Evolutionary conservation across 139 green algal species (phyloP), one percentile per base, ranked within the genome.

Genomic region (Tetraselmis chui): DNA sequence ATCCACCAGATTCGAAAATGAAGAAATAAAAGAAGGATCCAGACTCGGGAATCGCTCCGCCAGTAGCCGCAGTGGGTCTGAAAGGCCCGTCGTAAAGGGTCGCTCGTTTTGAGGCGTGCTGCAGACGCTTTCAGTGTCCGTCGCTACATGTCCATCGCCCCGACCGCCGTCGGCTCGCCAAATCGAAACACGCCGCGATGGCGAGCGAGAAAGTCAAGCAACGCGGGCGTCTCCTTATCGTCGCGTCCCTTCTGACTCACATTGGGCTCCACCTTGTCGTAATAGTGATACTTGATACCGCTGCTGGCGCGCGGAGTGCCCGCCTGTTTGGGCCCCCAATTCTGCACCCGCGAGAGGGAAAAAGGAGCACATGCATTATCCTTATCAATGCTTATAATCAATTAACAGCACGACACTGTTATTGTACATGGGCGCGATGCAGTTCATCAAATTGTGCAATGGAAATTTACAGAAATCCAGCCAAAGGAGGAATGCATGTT

Each of bases 201-300:
- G 11, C 45, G 45, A 18, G 45, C 5, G 11, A 67, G 45, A 18
- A 67, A 67, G 45, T 18, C 18, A 18, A 67, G 11, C 45, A 67
- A 67, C 45, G 45, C 45, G 5, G 45, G 45, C 45, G 45, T 67
- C 45, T 67, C 45, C 18, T 67, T 67, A 18, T 67, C 45, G 18
- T 67, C 45, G 18, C 45, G 45, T 5, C 11, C 5, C 45, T 67
- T 67, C 45, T 67, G 45, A 18, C 45, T 67, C 45, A 5, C 45
- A 67, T 67, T 67, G 45, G 45, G 45, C 18, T 67, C 45, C 45
- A 67, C 74, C 74, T 29, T 77, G 26, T 31, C 74, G 28, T 82
- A 82, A 31, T 82, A 82, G 79, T 82, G 79, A 31, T 82, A 82
- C 30, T 76, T 75, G 28, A 31, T 23, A 22, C 18, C 2, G 77